Base-by-base conservation (phyloP, 1,284 basidiomycete species). In the Cryptococcus wingfieldii region DNA sequence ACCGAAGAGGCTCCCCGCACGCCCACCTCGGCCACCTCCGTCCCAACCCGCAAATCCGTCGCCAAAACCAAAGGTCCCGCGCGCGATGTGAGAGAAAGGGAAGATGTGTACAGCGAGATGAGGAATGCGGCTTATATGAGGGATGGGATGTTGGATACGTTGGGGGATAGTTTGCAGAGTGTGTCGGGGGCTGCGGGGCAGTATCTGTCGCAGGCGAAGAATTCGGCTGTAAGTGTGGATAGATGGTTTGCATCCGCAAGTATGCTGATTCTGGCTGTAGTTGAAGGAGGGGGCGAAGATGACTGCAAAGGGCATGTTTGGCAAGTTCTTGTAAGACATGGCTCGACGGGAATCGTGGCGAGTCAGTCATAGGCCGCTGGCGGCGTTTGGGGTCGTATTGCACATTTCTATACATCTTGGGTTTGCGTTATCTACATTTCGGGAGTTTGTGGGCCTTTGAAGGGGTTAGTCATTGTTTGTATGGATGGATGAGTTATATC, bases 211-310 rank as follows among this genome's bases (percentile, higher is more conserved):
- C 65, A 69, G 44, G 76, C 76, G 5, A 63, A 64, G 51, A 74
- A 72, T 38, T 49, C 70, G 2, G 77, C 73, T 42, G 66, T 71
- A 49, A 60, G 70, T 64, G 19, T n/a, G 27, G n/a, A 13, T 38
- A 5, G 23, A 47, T 14, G 13, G 18, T 34, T 34, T 38, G 16
- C 14, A 23, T 18, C 14, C 27, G 28, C 48, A 27, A 14, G 39
- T 28, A 51, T 19, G 25, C n/a, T 48, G n/a, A 43, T 55, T 14
- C 23, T 4, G n/a, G 10, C 18, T 14, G 19, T 50, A 73, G 61
- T 59, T 72, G 58, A 75, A 75, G 55, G 74, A 77, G 57, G 58
- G 68, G 5, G 76, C 72, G 8, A 77, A 76, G 66, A 64, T 58
- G 13, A 67, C 69, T 1, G 71, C 68, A 0, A 74, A 66, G 44